A percentile compares a stretch with the other conserved stretches of the same genome.
These are phyloP conservation scores for Diaporthe sp. DNA, from an alignment of 2,329 filamentous ascomycete genomes.

Conservation along the genomic window DNA sequence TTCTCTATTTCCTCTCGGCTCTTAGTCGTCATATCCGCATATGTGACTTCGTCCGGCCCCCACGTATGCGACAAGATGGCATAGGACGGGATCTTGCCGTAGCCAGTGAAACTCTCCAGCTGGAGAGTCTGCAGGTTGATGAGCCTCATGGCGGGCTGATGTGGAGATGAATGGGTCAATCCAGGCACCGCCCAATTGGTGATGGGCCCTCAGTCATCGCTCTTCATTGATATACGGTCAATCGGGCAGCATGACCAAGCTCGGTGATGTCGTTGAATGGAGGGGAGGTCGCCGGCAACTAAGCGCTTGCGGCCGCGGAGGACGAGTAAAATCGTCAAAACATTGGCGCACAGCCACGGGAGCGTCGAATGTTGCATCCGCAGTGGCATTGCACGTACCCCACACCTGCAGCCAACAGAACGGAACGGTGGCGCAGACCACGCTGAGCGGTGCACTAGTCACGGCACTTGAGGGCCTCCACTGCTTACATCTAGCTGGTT, in stretches of 20 bases:
- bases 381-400: constrained; percentile 17
- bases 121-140: constrained; percentile 24
- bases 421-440: constrained; percentile 1
- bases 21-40: neutral
- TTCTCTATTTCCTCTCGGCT: neutral
- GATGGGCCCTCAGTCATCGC: too few relatives aligned
- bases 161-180: neutral
- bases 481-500: neutral
- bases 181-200: neutral
- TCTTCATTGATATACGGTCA: neutral
- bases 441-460: constrained; percentile 9
- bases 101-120: constrained; percentile 24
- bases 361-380: neutral
- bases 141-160: constrained; percentile 25
- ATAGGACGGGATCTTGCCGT: constrained; percentile 22
- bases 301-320: neutral
- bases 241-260: neutral
- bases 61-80: constrained; percentile 31
- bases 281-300: constrained; percentile 1
- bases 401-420: constrained; percentile 15
- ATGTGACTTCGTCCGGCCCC: constrained; percentile 21
- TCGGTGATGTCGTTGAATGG: neutral
- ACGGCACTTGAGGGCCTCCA: constrained; percentile 4
- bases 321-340: constrained; percentile 1
- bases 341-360: constrained; percentile 17